A percentile compares a stretch with the other conserved stretches of the same genome.
phyloP scores from a whole-genome alignment of 2,329 filamentous ascomycete species.

The Hymenotorrendiella dingleyae region DNA sequence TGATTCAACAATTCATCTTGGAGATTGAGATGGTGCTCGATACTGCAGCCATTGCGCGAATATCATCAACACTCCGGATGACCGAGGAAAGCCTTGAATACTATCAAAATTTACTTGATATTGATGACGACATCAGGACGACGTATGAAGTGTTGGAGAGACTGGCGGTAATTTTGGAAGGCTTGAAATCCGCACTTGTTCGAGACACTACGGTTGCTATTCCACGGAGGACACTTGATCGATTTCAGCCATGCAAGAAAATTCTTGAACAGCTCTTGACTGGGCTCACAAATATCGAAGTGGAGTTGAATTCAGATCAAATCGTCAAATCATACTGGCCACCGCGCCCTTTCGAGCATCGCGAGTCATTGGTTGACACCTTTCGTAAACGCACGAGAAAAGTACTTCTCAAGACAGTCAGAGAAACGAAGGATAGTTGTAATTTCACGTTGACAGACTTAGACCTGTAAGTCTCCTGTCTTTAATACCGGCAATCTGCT shows the following conservation, averaged over 20 bases:
- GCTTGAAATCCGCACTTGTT: background rate
- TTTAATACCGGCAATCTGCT: background rate
- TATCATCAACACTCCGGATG: background rate
- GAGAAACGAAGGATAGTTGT: background rate
- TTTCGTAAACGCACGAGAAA: conserved; percentile 2
- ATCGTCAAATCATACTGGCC: too few species aligned
- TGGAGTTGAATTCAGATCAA: too few species aligned
- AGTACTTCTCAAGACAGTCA: background rate
- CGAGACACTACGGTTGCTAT: background rate
- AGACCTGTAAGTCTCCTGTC: background rate
- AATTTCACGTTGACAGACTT: background rate
- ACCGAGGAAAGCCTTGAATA: conserved; percentile 1
- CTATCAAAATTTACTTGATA: conserved; percentile 1
- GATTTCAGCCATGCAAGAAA: background rate
- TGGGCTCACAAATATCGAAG: too few species aligned
- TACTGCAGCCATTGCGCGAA: background rate
- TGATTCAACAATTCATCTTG: background rate
- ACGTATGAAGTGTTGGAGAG: background rate
- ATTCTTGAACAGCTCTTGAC: background rate
- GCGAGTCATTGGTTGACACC: background rate
- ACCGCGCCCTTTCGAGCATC: conserved; percentile 2
- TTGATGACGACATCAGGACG: conserved; percentile 4
- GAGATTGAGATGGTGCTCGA: background rate
- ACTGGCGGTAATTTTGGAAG: background rate
- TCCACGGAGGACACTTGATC: too few species aligned